Conservation (phyloP, 768 basidiomycete genomes). For the Sporobolomyces pararoseus region DNA sequence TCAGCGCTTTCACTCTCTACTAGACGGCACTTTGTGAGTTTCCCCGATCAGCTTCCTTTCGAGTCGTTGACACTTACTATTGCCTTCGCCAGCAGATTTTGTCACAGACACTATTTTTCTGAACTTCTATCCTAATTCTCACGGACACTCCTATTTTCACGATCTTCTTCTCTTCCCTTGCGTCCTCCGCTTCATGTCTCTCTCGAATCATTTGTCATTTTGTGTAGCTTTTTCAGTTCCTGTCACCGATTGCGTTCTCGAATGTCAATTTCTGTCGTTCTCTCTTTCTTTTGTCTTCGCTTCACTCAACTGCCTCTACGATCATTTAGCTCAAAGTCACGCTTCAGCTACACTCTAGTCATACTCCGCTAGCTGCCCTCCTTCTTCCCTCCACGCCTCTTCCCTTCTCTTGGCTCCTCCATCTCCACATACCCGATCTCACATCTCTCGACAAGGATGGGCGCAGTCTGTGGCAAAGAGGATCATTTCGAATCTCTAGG, state of each 20-base stretch:
- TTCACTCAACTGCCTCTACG: no score
- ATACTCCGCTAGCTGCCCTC: no score
- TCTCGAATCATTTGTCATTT: neutral
- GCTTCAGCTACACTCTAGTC: no score
- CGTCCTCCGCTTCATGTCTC: neutral
- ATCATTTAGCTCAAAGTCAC: no score
- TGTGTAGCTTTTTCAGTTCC: neutral
- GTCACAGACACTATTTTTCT: neutral
- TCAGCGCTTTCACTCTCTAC: neutral
- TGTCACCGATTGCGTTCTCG: no score
- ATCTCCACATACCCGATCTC: neutral
- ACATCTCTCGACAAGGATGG: conserved; percentile 1
- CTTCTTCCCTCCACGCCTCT: no score
- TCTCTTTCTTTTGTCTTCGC: no score
- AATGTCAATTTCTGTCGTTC: no score
- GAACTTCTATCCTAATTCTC: neutral
- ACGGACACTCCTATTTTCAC: neutral
- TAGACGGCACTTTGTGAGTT: neutral
- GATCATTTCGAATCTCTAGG: conserved; percentile 30
- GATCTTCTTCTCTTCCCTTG: neutral
- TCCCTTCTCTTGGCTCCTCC: neutral
- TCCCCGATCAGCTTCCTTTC: no score
- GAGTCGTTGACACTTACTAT: no score
- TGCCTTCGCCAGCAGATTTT: no score
- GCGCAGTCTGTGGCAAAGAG: conserved; percentile 29